Conservation (phyloP, 2,329 filamentous ascomycete species). For the Trichoderma hamatum region DNA sequence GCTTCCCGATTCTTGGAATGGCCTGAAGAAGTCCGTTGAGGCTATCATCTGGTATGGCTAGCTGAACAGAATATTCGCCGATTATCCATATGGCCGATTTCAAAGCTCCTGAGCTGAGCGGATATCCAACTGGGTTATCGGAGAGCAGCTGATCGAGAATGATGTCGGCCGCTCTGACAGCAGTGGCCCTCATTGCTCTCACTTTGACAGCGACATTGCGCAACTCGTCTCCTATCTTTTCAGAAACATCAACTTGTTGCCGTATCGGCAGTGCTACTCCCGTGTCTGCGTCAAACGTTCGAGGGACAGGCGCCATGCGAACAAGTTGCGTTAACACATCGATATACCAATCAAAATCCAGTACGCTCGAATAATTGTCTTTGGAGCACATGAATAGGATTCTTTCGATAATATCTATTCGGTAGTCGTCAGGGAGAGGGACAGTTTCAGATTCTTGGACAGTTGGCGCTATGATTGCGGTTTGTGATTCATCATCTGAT, state of each 20-base stretch:
- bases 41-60: constrained; percentile 70
- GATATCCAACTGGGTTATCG: constrained; percentile 58
- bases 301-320: constrained; percentile 63
- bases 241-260: constrained; percentile 55
- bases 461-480: constrained; percentile 43
- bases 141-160: constrained; percentile 63
- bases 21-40: constrained; percentile 74
- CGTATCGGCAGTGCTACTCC: constrained; percentile 36
- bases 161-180: constrained; percentile 81
- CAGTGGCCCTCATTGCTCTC: constrained; percentile 75
- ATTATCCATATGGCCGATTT: constrained; percentile 81
- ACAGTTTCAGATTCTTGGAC: constrained; percentile 49
- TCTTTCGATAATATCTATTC: constrained; percentile 76
- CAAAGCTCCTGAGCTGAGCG: constrained; percentile 66
- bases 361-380: constrained; percentile 82
- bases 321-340: constrained; percentile 86
- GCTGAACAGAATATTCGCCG: constrained; percentile 80
- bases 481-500: constrained; percentile 56
- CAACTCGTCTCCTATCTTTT: constrained; percentile 79
- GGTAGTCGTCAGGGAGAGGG: constrained; percentile 83
- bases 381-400: constrained; percentile 88
- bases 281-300: constrained; percentile 44
- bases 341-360: constrained; percentile 97
- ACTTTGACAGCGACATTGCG: constrained; percentile 92
- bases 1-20: constrained; percentile 58